These are phyloP conservation scores for Talaromyces sp. DNA, from an alignment of 2,329 filamentous ascomycete species.

Conservation along the genomic window DNA sequence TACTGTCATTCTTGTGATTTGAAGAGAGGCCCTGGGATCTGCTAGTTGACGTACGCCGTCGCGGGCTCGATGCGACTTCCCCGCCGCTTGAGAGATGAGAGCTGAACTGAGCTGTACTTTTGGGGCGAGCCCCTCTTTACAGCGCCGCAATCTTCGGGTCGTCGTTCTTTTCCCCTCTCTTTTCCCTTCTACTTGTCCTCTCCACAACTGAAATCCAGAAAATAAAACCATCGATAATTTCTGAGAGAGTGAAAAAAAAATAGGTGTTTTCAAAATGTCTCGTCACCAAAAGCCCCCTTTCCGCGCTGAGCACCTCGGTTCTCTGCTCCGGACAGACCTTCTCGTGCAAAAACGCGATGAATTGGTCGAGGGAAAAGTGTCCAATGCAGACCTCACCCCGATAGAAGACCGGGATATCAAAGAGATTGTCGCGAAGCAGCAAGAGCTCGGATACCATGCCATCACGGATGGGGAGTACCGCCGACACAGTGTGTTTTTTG, in stretches of 20 bases:
- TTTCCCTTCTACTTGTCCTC: too few relatives aligned
- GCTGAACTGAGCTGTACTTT: background rate
- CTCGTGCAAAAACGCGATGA: conserved; percentile 56
- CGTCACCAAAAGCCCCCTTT: conserved; percentile 52
- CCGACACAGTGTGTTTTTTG: conserved; percentile 33
- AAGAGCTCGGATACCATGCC: conserved; percentile 56
- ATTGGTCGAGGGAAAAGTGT: conserved; percentile 51
- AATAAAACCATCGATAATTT: background rate
- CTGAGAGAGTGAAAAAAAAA: background rate
- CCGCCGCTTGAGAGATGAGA: background rate
- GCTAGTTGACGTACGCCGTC: background rate
- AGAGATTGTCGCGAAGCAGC: conserved; percentile 60
- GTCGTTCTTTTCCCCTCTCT: too few relatives aligned
- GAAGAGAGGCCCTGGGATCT: background rate
- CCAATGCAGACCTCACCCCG: conserved; percentile 51
- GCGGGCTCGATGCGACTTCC: background rate
- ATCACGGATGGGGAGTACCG: conserved; percentile 66
- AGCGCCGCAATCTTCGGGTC: background rate
- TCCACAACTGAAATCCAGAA: background rate
- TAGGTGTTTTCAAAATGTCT: conserved; percentile 1
- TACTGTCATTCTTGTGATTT: background rate
- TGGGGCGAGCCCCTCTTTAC: background rate
- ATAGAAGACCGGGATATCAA: conserved; percentile 63
- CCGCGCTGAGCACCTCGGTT: conserved; percentile 68
- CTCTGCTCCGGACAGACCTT: conserved; percentile 59